A percentile compares a stretch with the other conserved stretches of the same genome.
phyloP scores from a whole-genome alignment of 2,329 filamentous ascomycete species.

The Davidsoniella eucalypti region DNA sequence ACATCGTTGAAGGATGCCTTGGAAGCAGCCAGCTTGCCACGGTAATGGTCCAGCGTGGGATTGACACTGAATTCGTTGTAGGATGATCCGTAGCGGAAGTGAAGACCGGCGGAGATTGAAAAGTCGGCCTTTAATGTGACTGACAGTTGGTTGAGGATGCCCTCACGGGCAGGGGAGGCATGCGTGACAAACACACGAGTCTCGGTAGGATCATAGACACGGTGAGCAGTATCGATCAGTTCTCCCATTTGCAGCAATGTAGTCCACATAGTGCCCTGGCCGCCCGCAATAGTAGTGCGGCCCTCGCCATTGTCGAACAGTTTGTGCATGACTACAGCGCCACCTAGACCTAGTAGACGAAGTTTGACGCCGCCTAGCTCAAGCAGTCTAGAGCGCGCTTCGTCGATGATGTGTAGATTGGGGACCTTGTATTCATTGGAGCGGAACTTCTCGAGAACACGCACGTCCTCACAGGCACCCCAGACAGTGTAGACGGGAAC shows the following conservation, averaged over 20 bases:
- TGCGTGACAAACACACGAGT: slow-evolving; percentile 95
- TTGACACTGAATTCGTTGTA: slow-evolving; percentile 99
- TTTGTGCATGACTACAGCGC: slow-evolving; percentile 99
- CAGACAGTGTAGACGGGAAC: slow-evolving; percentile 97
- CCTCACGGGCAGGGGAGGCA: slow-evolving; percentile 88
- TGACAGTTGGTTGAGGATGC: slow-evolving; percentile 91
- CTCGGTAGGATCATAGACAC: slow-evolving; percentile 95
- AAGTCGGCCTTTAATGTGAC: slow-evolving; percentile 97
- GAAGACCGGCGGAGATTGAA: slow-evolving; percentile 89
- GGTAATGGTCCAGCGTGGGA: slow-evolving; percentile 92
- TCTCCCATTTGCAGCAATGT: slow-evolving; percentile 96
- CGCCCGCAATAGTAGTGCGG: slow-evolving; percentile 91
- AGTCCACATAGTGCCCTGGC: slow-evolving; percentile 99
- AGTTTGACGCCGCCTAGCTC: slow-evolving; percentile 94
- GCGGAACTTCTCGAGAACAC: slow-evolving; percentile 91
- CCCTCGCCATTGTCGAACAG: slow-evolving; percentile 97
- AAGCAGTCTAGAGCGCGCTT: slow-evolving; percentile 86
- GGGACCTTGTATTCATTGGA: slow-evolving; percentile 95
- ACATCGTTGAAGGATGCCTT: slow-evolving; percentile 99
- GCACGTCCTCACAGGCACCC: slow-evolving; percentile 96
- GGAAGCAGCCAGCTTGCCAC: slow-evolving; percentile 91
- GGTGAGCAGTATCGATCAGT: slow-evolving; percentile 90
- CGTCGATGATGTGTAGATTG: slow-evolving; percentile 96
- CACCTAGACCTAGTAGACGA: slow-evolving; percentile 78
- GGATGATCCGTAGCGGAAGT: slow-evolving; percentile 96